Evolutionary conservation across 805 yeast genomes (phyloP).

Genomic region (Candida awuae): DNA sequence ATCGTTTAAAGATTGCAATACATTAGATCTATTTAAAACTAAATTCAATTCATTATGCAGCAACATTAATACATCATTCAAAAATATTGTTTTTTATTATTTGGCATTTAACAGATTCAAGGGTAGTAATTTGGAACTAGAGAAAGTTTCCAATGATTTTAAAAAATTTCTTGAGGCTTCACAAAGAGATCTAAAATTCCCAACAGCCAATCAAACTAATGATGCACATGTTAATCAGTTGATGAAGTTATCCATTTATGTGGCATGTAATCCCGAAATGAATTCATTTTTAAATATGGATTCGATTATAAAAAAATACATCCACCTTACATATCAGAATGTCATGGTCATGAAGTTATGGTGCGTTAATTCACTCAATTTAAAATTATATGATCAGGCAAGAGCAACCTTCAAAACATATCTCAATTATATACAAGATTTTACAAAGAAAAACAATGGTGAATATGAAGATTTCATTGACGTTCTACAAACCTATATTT

Average conservation of each 20-base stretch:
- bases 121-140: background rate
- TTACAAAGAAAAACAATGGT: conserved; percentile 29
- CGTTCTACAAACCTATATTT: conserved; percentile 18
- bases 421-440: conserved; percentile 33
- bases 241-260: conserved; percentile 22
- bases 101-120: conserved; percentile 16
- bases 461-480: conserved; percentile 32
- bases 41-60: conserved; percentile 6
- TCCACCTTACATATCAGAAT: conserved; percentile 42
- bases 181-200: conserved; percentile 31
- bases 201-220: conserved; percentile 34
- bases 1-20: background rate
- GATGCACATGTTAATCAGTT: conserved; percentile 26
- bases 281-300: conserved; percentile 17
- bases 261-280: conserved; percentile 8
- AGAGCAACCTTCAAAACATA: conserved; percentile 34
- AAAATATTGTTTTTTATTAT: conserved; percentile 13
- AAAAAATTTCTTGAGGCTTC: conserved; percentile 11
- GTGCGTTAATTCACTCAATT: conserved; percentile 24
- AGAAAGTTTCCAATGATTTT: conserved; percentile 3
- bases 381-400: conserved; percentile 18
- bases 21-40: conserved; percentile 7
- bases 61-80: conserved; percentile 3
- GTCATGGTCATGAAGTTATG: conserved; percentile 30
- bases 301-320: conserved; percentile 26